phyloP scores from a whole-genome alignment of 2,329 filamentous ascomycete genomes.

The Cercospora zeae-maydis region DNA sequence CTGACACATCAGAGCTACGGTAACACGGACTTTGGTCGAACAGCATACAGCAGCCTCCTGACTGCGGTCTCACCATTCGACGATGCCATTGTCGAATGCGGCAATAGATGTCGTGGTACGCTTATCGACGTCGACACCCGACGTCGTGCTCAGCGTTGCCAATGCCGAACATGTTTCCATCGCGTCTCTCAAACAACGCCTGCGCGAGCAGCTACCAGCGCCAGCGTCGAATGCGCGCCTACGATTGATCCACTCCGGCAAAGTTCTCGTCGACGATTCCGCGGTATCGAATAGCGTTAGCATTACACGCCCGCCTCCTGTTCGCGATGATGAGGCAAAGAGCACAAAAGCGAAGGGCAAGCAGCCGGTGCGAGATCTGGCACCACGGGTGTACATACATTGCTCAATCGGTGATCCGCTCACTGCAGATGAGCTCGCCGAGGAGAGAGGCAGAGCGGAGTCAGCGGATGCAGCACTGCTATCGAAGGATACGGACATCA shows the following conservation, averaged over 20 bases:
- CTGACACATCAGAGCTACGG: constrained; percentile 4
- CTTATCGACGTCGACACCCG: constrained; percentile 81
- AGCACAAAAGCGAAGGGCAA: constrained; percentile 62
- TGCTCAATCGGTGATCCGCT: constrained; percentile 81
- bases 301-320: constrained; percentile 54
- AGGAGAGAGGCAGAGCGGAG: constrained; percentile 51
- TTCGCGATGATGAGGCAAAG: constrained; percentile 33
- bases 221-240: constrained; percentile 66
- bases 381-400: constrained; percentile 75
- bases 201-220: constrained; percentile 66
- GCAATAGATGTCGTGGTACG: constrained; percentile 74
- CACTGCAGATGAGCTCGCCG: constrained; percentile 62
- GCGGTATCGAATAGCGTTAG: constrained; percentile 67
- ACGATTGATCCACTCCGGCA: constrained; percentile 85
- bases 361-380: constrained; percentile 49
- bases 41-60: neutral
- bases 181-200: constrained; percentile 74
- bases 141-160: constrained; percentile 73
- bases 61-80: neutral
- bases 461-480: constrained; percentile 39
- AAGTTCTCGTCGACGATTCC: constrained; percentile 71
- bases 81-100: neutral
- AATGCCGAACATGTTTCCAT: constrained; percentile 67
- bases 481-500: constrained; percentile 32
- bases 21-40: neutral